These are phyloP conservation scores for Ganoderma lingzhi DNA, from an alignment of 1,284 basidiomycete species.

Conservation along the genomic window DNA sequence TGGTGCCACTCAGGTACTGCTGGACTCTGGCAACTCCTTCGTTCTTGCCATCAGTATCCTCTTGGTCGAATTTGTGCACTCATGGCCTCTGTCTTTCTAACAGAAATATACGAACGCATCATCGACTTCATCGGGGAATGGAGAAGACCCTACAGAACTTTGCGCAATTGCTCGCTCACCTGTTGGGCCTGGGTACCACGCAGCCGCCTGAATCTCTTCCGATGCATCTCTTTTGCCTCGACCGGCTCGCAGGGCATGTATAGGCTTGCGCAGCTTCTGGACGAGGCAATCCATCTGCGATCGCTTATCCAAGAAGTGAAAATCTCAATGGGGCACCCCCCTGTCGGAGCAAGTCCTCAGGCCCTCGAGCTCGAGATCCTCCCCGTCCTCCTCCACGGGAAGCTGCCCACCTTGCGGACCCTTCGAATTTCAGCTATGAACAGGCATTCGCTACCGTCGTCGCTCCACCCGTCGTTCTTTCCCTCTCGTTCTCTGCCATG, in stretches of 20 bases:
- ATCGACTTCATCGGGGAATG: constrained; percentile 32
- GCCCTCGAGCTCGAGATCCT: constrained; percentile 10
- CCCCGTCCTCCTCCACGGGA: constrained; percentile 6
- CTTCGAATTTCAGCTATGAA: not conserved
- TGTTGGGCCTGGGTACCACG: constrained; percentile 31
- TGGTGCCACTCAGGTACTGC: no score
- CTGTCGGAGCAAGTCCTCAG: not conserved
- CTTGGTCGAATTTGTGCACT: not conserved
- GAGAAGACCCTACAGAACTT: constrained; percentile 1
- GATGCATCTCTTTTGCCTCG: constrained; percentile 21
- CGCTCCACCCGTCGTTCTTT: not conserved
- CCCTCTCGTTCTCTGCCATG: not conserved
- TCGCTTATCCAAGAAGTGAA: not conserved
- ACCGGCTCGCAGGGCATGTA: constrained; percentile 13
- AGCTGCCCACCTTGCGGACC: constrained; percentile 4
- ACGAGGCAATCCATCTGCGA: not conserved
- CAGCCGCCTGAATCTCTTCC: constrained; percentile 31
- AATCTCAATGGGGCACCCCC: not conserved
- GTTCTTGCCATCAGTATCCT: not conserved
- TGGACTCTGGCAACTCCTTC: not conserved
- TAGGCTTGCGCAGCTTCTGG: constrained; percentile 4
- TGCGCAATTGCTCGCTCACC: constrained; percentile 32
- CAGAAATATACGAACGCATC: constrained; percentile 34
- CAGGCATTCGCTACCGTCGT: not conserved
- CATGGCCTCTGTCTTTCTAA: constrained; percentile 19